phyloP scores from a whole-genome alignment of 345 rosid species.

The Citrus medica region DNA sequence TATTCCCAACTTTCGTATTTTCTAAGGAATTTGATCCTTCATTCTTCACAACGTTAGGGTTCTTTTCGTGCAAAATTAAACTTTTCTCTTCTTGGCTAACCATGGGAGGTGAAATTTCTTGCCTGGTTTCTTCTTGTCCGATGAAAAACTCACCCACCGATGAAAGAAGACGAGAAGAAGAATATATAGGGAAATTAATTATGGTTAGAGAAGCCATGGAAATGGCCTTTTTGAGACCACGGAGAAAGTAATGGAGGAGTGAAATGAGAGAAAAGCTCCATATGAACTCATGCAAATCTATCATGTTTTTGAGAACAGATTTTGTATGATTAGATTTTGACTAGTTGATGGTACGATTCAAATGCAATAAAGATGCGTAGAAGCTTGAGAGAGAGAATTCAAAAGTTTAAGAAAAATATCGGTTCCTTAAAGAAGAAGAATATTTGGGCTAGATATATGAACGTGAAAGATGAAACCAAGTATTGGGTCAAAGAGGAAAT shows the following conservation, averaged over 20 bases:
- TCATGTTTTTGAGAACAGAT: not conserved
- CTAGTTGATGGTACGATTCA: no score
- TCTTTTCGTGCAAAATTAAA: no score
- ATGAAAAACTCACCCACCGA: slow-evolving; percentile 11
- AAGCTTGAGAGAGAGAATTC: not conserved
- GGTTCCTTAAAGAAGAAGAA: not conserved
- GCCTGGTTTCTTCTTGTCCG: not conserved
- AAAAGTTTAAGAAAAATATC: not conserved
- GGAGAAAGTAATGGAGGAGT: slow-evolving; percentile 7
- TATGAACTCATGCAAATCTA: slow-evolving; percentile 25
- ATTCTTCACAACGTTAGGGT: not conserved
- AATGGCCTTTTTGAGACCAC: slow-evolving; percentile 13
- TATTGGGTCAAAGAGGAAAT: slow-evolving; percentile 15
- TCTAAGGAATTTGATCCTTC: not conserved
- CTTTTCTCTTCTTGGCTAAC: not conserved
- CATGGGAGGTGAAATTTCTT: not conserved
- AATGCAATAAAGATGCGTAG: no score
- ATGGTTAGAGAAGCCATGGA: slow-evolving; percentile 16
- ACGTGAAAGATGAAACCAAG: not conserved
- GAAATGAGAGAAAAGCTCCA: slow-evolving; percentile 32
- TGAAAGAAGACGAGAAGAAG: slow-evolving; percentile 11
- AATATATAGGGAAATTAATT: slow-evolving; percentile 4
- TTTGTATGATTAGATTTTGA: no score
- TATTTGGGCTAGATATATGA: not conserved
- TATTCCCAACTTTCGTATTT: not conserved